Base-by-base conservation (phyloP, 176 grass and related monocot genomes). In the Aegilops longissima region DNA sequence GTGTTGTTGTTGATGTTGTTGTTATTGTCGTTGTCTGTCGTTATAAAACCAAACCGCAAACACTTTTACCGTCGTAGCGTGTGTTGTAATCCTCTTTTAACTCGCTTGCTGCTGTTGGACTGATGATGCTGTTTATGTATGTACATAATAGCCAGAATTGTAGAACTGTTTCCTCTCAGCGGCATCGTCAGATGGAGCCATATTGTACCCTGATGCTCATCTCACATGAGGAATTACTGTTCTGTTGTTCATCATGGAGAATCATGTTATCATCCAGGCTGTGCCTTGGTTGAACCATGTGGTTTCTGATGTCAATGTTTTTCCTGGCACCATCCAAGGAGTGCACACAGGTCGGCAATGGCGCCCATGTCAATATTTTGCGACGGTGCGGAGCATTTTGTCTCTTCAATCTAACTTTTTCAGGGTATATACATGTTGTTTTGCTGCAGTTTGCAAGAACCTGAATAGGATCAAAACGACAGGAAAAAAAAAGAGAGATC, bases 61-160 rank as follows among this genome's bases (percentile, higher is more conserved):
- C 85, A 65, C 78, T 77, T 81, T 81, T 64, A 18, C 30, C 62
- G 70, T 29, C n/a, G 29, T 70, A 77, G 81, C 29, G 29, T 77
- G 66, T 80, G 62, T 82, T 82, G 70, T 88, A 82, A 85, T 77
- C 14, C 52, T 71, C n/a, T 80, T 80, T 80, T 34, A 36, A 77
- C 90, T 72, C 82, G 65, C 82, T 34, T 70, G 64, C 30, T 47
- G 29, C 70, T 61, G 63, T 77, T 73, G 76, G 54, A 58, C 54
- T 82, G 70, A 64, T 70, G 81, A 11, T 78, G 70, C 5, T 85
- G 86, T 86, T 77, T 77, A 65, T 91, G 90, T 77, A 65, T 91
- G 90, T 91, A 91, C 86, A 91, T 91, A 91, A 78, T 82, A 44
- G 51, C 42, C 2, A 65, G 44, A 84, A 75, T 39, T 23, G 29